Evolutionary conservation across 192 early-diverging fungal genomes (phyloP).

Genomic region (Paraglomus brasilianum): DNA sequence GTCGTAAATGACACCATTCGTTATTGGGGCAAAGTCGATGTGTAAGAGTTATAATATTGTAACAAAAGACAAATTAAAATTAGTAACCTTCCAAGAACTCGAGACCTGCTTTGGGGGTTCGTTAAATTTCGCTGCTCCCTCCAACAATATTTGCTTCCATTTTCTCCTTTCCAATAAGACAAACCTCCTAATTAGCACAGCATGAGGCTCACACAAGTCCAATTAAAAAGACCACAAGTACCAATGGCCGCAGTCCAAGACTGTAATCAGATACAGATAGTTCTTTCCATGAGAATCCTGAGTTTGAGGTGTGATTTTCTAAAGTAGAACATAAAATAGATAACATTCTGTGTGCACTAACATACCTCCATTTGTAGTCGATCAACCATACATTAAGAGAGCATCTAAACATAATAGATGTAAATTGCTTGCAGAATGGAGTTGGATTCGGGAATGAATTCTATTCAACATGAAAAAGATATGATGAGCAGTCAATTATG

Average conservation of each 20-base stretch:
- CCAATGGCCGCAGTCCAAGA: constrained; percentile 17
- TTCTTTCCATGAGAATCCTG: constrained; percentile 20
- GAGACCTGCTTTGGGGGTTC: constrained; percentile 80
- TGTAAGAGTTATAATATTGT: no score
- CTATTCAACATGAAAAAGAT: constrained; percentile 37
- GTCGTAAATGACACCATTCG: constrained; percentile 40
- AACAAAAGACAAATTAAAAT: no score
- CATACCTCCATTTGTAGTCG: constrained; percentile 48
- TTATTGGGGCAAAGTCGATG: no score
- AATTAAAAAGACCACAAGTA: constrained; percentile 5
- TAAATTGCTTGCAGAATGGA: constrained; percentile 53
- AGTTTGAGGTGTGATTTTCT: constrained; percentile 3
- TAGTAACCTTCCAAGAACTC: no score
- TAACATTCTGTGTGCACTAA: neutral
- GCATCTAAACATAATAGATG: constrained; percentile 77
- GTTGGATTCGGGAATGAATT: constrained; percentile 77
- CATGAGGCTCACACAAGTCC: neutral
- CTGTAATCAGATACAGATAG: constrained; percentile 26
- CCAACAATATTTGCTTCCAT: constrained; percentile 80
- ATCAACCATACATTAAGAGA: constrained; percentile 71
- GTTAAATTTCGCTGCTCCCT: constrained; percentile 84
- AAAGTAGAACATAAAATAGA: constrained; percentile 7
- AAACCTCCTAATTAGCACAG: neutral
- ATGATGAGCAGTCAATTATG: no score
- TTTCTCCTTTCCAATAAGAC: constrained; percentile 42